Conservation (phyloP, 345 rosid species). For the Cardamine resedifolia region DNA sequence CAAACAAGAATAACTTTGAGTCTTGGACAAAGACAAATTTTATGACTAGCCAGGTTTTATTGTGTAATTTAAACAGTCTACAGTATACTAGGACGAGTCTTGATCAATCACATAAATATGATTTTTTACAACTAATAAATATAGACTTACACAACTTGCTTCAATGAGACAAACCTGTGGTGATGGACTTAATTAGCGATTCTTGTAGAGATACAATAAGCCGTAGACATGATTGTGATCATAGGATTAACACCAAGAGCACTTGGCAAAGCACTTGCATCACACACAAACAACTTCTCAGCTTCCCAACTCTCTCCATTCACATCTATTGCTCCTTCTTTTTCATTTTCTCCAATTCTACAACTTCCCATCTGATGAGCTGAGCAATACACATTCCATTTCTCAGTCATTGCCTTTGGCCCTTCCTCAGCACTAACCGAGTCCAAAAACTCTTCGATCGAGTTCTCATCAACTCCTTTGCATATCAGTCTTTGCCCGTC, state of each 20-base stretch:
- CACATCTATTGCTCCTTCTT: conserved; percentile 53
- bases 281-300: conserved; percentile 54
- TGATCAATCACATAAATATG: neutral
- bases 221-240: conserved; percentile 70
- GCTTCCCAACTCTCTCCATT: conserved; percentile 71
- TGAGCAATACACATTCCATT: conserved; percentile 44
- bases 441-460: conserved; percentile 51
- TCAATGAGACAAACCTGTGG: conserved; percentile 12
- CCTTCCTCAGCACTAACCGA: conserved; percentile 41
- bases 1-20: neutral
- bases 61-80: neutral
- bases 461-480: conserved; percentile 41
- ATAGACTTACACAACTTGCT: neutral
- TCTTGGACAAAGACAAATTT: neutral
- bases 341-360: conserved; percentile 51
- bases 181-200: conserved; percentile 47
- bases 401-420: conserved; percentile 33
- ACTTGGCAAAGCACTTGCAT: conserved; percentile 59
- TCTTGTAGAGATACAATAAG: conserved; percentile 56
- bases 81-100: neutral
- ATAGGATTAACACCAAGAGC: conserved; percentile 74
- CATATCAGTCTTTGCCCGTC: conserved; percentile 54
- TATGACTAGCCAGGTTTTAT: neutral
- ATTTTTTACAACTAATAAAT: neutral
- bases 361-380: conserved; percentile 80